Evolutionary conservation across 768 basidiomycete species (phyloP).

Genomic region (Phaeotremella skinneri): DNA sequence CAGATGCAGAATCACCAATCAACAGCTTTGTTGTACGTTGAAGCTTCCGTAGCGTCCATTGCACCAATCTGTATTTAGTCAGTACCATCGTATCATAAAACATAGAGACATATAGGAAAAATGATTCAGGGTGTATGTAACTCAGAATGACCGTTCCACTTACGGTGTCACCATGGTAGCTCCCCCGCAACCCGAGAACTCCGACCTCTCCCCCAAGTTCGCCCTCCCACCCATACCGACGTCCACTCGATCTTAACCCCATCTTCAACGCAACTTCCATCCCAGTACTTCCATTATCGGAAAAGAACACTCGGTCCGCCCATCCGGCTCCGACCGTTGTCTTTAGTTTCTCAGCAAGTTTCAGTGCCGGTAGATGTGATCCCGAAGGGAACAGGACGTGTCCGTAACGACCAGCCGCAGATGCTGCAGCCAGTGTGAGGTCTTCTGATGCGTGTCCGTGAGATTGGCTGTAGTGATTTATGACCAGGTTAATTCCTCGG

Average conservation of each 20-base stretch:
- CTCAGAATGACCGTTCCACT: slow-evolving; percentile 18
- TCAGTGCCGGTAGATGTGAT: slow-evolving; percentile 77
- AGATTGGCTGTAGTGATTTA: slow-evolving; percentile 74
- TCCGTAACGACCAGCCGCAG: slow-evolving; percentile 87
- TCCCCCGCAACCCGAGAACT: slow-evolving; percentile 81
- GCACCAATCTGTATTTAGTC: slow-evolving; percentile 63
- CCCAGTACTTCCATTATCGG: slow-evolving; percentile 91
- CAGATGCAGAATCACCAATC: slow-evolving; percentile 69
- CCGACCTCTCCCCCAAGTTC: slow-evolving; percentile 58
- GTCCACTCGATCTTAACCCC: slow-evolving; percentile 67
- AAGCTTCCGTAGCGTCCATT: slow-evolving; percentile 88
- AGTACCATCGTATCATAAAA: slow-evolving; percentile 1
- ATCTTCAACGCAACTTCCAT: slow-evolving; percentile 99
- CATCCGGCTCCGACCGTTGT: slow-evolving; percentile 74
- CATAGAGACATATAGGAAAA: background rate
- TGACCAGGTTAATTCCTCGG: no score
- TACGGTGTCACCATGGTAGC: slow-evolving; percentile 91
- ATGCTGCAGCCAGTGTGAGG: slow-evolving; percentile 79
- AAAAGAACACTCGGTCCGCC: slow-evolving; percentile 88
- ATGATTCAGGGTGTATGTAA: no score
- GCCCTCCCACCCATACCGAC: slow-evolving; percentile 48
- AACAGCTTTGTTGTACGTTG: slow-evolving; percentile 73
- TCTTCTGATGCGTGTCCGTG: slow-evolving; percentile 76
- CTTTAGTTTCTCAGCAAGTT: slow-evolving; percentile 75
- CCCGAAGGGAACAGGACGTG: slow-evolving; percentile 96